phyloP scores from a whole-genome alignment of 1,284 basidiomycete species.

The Cryptococcus wingfieldii region DNA sequence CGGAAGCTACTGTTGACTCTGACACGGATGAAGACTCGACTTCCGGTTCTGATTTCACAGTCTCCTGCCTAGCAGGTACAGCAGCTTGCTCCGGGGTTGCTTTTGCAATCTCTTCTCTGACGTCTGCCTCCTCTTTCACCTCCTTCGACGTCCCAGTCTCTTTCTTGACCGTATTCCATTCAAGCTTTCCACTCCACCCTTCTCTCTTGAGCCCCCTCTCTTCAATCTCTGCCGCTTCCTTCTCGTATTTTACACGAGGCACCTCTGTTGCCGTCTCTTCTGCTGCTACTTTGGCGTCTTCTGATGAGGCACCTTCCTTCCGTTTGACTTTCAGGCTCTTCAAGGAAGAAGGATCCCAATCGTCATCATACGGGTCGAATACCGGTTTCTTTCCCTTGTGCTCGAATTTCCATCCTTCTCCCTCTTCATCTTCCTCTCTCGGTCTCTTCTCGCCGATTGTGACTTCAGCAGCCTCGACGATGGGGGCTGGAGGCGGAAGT shows the following conservation, averaged over 20 bases:
- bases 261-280: background rate
- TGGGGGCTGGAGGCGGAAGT: conserved; percentile 23
- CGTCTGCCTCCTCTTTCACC: conserved; percentile 1
- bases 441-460: conserved; percentile 4
- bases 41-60: conserved; percentile 14
- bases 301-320: conserved; percentile 26
- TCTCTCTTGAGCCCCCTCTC: conserved; percentile 19
- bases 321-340: conserved; percentile 34
- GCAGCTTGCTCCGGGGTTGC: background rate
- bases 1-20: conserved; percentile 10
- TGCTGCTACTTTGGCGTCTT: conserved; percentile 7
- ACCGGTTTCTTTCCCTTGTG: conserved; percentile 26
- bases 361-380: conserved; percentile 40
- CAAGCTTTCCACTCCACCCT: conserved; percentile 23
- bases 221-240: background rate
- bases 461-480: conserved; percentile 12
- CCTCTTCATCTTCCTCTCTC: conserved; percentile 23
- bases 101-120: conserved; percentile 4
- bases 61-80: conserved; percentile 1
- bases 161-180: conserved; percentile 6
- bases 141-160: background rate
- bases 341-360: conserved; percentile 34
- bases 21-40: background rate
- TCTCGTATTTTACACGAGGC: background rate
- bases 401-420: conserved; percentile 30